Conservation (phyloP, 2,329 filamentous ascomycete species). For the Hypoxylon sp. region DNA sequence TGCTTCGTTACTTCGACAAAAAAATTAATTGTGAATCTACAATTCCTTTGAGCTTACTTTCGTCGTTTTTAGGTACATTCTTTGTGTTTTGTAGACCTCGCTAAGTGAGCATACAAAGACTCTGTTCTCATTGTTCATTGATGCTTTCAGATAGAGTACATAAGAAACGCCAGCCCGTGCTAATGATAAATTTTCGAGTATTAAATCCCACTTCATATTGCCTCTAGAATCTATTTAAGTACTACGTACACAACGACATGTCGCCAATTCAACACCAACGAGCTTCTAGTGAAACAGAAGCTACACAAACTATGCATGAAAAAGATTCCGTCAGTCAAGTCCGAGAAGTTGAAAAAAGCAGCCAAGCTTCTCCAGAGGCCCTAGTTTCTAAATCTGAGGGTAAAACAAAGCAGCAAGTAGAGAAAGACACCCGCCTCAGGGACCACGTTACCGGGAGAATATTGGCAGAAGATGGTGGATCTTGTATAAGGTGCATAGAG, state of each 20-base stretch:
- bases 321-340: not conserved
- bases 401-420: not conserved
- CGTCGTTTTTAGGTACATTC: not conserved
- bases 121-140: constrained; percentile 18
- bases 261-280: constrained; percentile 2
- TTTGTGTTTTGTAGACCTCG: constrained; percentile 9
- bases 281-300: not conserved
- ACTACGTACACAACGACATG: constrained; percentile 11
- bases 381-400: not conserved
- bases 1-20: not conserved
- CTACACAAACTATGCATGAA: not conserved
- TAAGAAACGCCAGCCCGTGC: not conserved
- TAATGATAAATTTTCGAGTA: not conserved
- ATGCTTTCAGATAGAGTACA: constrained; percentile 9
- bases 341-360: not conserved
- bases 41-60: constrained; percentile 8
- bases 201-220: not conserved
- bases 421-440: no score
- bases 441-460: constrained; percentile 44
- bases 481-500: constrained; percentile 47
- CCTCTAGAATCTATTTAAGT: not conserved
- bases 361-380: not conserved
- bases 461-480: constrained; percentile 32
- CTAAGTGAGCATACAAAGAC: constrained; percentile 12
- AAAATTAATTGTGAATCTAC: not conserved